Conservation (phyloP, 805 yeast species). For the Candida xiaguanensis region DNA sequence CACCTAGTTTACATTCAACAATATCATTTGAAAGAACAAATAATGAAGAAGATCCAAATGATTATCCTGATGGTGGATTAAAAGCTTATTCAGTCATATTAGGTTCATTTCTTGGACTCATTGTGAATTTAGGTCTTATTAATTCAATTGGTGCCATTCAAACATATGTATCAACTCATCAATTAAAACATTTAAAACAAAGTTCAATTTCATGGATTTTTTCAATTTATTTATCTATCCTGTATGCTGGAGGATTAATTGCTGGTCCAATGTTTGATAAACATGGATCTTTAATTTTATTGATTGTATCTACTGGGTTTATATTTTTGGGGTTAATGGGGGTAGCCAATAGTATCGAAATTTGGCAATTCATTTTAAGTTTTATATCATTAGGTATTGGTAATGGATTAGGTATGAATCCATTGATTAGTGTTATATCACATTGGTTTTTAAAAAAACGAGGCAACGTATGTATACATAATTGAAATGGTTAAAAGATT, state of each 20-base stretch:
- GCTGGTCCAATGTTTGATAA: constrained; percentile 63
- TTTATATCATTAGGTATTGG: constrained; percentile 58
- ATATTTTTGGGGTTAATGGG: constrained; percentile 51
- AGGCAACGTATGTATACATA: constrained; percentile 30
- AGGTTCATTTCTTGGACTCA: constrained; percentile 56
- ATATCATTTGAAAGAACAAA: neutral
- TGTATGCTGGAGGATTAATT: constrained; percentile 46
- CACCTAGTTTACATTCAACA: neutral
- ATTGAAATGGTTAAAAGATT: no score
- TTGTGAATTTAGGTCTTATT: constrained; percentile 52
- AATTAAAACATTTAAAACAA: constrained; percentile 41
- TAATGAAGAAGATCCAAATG: constrained; percentile 12
- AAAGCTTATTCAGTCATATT: constrained; percentile 53
- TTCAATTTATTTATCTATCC: constrained; percentile 49
- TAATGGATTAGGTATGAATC: constrained; percentile 57
- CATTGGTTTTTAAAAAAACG: constrained; percentile 62
- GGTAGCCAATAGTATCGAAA: constrained; percentile 48
- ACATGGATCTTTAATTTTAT: constrained; percentile 48
- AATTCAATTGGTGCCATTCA: constrained; percentile 63
- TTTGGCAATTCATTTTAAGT: constrained; percentile 60
- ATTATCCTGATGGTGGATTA: constrained; percentile 57
- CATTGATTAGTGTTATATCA: constrained; percentile 56
- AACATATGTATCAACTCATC: constrained; percentile 54
- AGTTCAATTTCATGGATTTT: constrained; percentile 63
- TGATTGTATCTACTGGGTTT: constrained; percentile 40